Conservation (phyloP, 1,139 yeast genomes). For the Kazachstania sp. region DNA sequence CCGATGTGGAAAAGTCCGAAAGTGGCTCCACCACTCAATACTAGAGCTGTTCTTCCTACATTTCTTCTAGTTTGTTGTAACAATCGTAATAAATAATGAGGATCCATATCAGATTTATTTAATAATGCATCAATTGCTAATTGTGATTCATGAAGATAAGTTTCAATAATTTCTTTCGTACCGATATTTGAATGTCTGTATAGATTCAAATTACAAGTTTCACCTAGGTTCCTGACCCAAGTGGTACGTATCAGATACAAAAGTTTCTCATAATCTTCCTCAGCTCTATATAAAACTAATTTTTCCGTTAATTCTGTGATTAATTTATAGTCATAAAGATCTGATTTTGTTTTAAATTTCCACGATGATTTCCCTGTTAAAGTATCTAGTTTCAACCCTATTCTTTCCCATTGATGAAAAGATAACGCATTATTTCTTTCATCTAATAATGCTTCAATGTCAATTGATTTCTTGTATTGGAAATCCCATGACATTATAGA, state of each 20-base stretch:
- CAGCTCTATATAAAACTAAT: constrained; percentile 50
- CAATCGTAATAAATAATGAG: constrained; percentile 62
- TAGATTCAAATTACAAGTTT: constrained; percentile 73
- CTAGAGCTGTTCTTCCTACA: constrained; percentile 87
- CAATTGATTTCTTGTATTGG: constrained; percentile 19
- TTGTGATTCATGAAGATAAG: constrained; percentile 72
- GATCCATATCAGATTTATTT: constrained; percentile 47
- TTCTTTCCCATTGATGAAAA: constrained; percentile 62
- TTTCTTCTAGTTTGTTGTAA: constrained; percentile 82
- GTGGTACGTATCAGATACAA: constrained; percentile 73
- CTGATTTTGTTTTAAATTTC: constrained; percentile 56
- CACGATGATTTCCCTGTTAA: constrained; percentile 52
- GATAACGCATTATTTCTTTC: constrained; percentile 54
- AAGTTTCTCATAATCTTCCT: constrained; percentile 50
- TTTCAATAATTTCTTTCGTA: constrained; percentile 75
- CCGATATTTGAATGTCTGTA: constrained; percentile 79
- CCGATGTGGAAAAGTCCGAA: constrained; percentile 92
- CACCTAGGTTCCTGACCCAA: constrained; percentile 79
- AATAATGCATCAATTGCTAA: constrained; percentile 41
- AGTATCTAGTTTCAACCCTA: constrained; percentile 56
- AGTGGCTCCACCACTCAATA: constrained; percentile 91
- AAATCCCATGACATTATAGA: not conserved
- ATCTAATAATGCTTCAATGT: constrained; percentile 34
- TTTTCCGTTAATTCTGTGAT: constrained; percentile 48
- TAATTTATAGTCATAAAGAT: constrained; percentile 62